Base-by-base conservation (phyloP, 805 yeast genomes). In the Candida odintsovae region DNA sequence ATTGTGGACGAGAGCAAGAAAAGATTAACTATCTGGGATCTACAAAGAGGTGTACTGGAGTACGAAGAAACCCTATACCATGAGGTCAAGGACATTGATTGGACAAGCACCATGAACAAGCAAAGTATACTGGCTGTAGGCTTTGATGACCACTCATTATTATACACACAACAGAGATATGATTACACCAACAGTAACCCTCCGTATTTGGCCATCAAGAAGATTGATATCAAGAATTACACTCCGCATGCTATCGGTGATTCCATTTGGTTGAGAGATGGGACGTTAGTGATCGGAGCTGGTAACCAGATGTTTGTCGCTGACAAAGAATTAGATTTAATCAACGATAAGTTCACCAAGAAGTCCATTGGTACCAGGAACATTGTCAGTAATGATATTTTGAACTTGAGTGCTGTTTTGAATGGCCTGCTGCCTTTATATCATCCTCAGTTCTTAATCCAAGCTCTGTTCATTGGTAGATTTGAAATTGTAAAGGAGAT, bases 361-460 rank as follows among this genome's bases (percentile, higher is more conserved):
- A 66, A 70, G 46, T 76, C 83, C 1, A 71, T 83, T 41, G 84
- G 85, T 0, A 70, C 86, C 1, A 69, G 82, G 49, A 76, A 71
- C 48, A 80, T 81, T 38, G 70, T 80, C 11, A 68, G 72, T 2
- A 71, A 71, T 57, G 72, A 65, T 58, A 75, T 90, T 3, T 75
- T 86, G 49, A 85, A 83, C 54, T 70, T 90, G 47, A 86, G 84
- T 42, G 70, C 87, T 15, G 82, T 90, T 5, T 66, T 90, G 46
- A 90, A 90, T 66, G 97, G 97, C 28, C 94, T 95, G 0, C 63
- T 92, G 15, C 97, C 97, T 0, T 67, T 89, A 1, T 90, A 87
- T 55, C 97, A 92, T 58, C 98, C 98, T 0, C 96, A 90, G 62
- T 75, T 88, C 44, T 64, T 90, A 41, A 82, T 89, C 40, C 96